These are phyloP conservation scores for Suhomyces pyralidae DNA, from an alignment of 805 yeast genomes.

Conservation along the genomic window DNA sequence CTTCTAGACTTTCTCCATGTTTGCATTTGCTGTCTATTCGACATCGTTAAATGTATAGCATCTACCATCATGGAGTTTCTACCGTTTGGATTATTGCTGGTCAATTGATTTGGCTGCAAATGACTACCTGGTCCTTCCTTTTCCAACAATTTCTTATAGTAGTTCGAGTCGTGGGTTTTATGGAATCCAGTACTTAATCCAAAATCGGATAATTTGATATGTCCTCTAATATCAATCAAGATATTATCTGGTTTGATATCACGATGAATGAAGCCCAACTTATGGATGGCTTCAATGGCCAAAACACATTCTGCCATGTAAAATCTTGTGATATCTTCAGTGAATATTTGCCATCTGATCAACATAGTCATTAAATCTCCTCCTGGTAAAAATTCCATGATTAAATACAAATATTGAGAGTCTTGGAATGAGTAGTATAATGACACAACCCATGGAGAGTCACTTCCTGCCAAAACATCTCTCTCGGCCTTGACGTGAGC, in stretches of 20 bases:
- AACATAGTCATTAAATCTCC: conserved; percentile 94
- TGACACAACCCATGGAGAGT: conserved; percentile 86
- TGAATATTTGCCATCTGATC: conserved; percentile 89
- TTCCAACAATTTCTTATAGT: conserved; percentile 78
- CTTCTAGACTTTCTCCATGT: conserved; percentile 93
- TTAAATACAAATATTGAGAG: conserved; percentile 54
- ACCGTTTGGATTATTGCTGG: conserved; percentile 31
- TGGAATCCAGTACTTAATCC: conserved; percentile 89
- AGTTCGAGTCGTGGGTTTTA: conserved; percentile 86
- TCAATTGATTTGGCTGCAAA: conserved; percentile 18
- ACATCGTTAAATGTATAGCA: conserved; percentile 92
- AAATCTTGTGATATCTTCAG: conserved; percentile 89
- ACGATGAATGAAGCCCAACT: conserved; percentile 90
- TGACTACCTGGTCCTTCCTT: conserved; percentile 43
- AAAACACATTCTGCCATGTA: conserved; percentile 95
- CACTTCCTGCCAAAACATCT: conserved; percentile 88
- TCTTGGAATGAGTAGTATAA: conserved; percentile 82
- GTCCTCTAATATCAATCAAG: conserved; percentile 75
- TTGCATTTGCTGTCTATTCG: conserved; percentile 91
- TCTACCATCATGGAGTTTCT: conserved; percentile 87
- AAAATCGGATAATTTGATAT: conserved; percentile 68
- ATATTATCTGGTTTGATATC: conserved; percentile 98
- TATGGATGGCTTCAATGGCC: conserved; percentile 92
- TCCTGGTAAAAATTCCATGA: conserved; percentile 53
- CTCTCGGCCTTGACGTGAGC: conserved; percentile 96